These are phyloP conservation scores for Acer yangbiense DNA, from an alignment of 345 rosid genomes.

Conservation along the genomic window DNA sequence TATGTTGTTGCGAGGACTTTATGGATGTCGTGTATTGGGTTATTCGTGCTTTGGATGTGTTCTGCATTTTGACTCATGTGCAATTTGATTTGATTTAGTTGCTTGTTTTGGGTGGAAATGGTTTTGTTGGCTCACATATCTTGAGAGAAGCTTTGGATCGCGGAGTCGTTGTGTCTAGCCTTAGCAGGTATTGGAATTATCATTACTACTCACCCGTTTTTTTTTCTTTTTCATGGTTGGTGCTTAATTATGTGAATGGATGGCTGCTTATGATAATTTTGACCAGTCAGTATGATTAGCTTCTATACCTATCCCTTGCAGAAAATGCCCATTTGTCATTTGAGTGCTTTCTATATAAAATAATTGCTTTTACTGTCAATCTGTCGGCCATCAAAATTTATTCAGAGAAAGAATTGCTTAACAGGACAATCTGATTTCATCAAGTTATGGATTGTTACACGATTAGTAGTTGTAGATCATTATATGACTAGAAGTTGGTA, in stretches of 20 bases:
- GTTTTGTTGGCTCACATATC: slow-evolving; percentile 93
- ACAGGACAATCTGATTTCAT: not conserved
- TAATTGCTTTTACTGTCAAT: not conserved
- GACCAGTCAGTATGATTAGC: too few species aligned
- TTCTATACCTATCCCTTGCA: not conserved
- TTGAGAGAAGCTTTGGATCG: slow-evolving; percentile 86
- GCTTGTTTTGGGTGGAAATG: slow-evolving; percentile 98
- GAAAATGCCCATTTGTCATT: not conserved
- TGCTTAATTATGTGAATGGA: not conserved
- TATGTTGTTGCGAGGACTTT: slow-evolving; percentile 8
- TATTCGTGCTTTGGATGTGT: not conserved
- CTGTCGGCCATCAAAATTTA: not conserved
- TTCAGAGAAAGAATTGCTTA: not conserved
- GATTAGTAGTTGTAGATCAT: not conserved
- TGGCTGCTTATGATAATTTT: not conserved
- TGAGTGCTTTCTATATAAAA: not conserved
- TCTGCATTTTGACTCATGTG: slow-evolving; percentile 16
- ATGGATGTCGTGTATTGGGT: not conserved
- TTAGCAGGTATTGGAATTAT: slow-evolving; percentile 69
- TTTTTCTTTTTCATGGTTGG: not conserved
- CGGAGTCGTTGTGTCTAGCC: slow-evolving; percentile 78
- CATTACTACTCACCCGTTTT: not conserved
- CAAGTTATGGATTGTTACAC: not conserved
- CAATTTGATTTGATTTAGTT: slow-evolving; percentile 48
- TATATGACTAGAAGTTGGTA: not conserved